Conservation (phyloP, 345 rosid species). For the Mercurialis annua region DNA sequence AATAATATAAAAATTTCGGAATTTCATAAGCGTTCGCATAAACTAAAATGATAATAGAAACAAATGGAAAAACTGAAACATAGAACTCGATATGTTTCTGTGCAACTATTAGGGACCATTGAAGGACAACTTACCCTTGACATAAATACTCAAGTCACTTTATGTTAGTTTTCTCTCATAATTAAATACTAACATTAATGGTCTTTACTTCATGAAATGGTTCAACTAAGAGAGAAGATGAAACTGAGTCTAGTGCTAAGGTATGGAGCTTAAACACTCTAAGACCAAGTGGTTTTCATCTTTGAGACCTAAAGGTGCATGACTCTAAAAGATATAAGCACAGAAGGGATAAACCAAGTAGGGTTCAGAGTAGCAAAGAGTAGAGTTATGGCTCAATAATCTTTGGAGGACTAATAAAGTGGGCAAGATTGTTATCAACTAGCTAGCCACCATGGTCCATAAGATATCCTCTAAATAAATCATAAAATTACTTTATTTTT, state of each 20-base stretch:
- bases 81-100: no score
- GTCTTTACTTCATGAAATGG: background rate
- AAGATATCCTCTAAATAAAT: background rate
- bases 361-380: background rate
- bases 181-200: background rate
- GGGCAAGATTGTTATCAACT: background rate
- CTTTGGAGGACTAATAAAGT: background rate
- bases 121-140: background rate
- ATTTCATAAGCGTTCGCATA: no score
- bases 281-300: background rate
- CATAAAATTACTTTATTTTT: background rate
- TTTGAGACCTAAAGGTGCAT: background rate
- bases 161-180: background rate
- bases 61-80: no score
- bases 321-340: background rate
- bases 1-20: no score
- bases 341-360: background rate
- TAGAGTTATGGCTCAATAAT: conserved; percentile 2
- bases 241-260: background rate
- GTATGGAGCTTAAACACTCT: background rate
- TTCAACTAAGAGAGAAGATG: background rate
- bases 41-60: no score
- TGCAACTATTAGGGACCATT: conserved; percentile 14
- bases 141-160: background rate
- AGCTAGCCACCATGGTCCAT: background rate